Percentiles rank a stretch among this genome's conserved stretches.
phyloP scores from a whole-genome alignment of 2,329 filamentous ascomycete species.

The Dothideomycetidae sp. region DNA sequence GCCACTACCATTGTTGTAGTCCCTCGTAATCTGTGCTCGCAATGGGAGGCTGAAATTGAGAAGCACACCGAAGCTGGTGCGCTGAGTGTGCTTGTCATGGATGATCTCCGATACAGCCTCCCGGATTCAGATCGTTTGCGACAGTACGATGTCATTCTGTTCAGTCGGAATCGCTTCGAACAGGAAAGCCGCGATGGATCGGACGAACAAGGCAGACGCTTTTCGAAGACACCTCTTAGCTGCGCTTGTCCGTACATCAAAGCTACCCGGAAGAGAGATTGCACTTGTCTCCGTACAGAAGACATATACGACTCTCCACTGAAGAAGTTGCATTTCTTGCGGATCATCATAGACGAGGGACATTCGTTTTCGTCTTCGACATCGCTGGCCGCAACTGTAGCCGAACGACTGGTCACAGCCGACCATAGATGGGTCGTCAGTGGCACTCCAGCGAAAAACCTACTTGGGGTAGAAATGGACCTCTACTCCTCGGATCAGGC shows the following conservation, averaged over 20 bases:
- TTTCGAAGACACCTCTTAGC: constrained; percentile 15
- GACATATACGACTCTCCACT: constrained; percentile 46
- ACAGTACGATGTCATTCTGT: constrained; percentile 61
- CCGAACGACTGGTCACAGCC: constrained; percentile 39
- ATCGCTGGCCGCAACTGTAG: constrained; percentile 43
- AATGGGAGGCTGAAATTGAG: constrained; percentile 69
- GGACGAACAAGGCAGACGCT: constrained; percentile 30
- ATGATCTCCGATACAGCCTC: constrained; percentile 36
- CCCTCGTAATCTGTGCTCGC: constrained; percentile 66
- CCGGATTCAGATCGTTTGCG: constrained; percentile 46
- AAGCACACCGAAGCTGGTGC: constrained; percentile 53
- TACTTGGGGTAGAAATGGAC: constrained; percentile 60
- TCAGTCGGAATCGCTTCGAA: constrained; percentile 62
- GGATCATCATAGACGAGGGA: constrained; percentile 85
- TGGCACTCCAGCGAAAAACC: constrained; percentile 72
- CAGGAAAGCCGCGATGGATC: constrained; percentile 42
- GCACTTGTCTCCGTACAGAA: constrained; percentile 28
- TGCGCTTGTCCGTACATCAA: constrained; percentile 33
- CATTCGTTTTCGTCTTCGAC: constrained; percentile 63
- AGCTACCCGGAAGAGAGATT: constrained; percentile 29
- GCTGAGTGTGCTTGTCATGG: constrained; percentile 48
- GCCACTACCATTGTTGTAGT: constrained; percentile 63
- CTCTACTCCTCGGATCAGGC: constrained; percentile 27
- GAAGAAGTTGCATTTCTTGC: constrained; percentile 63
- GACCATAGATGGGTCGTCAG: constrained; percentile 79